Evolutionary conservation across 2,329 filamentous ascomycete genomes (phyloP), one percentile per base, ranked within the genome.

Genomic region (Venturia nashicola): DNA sequence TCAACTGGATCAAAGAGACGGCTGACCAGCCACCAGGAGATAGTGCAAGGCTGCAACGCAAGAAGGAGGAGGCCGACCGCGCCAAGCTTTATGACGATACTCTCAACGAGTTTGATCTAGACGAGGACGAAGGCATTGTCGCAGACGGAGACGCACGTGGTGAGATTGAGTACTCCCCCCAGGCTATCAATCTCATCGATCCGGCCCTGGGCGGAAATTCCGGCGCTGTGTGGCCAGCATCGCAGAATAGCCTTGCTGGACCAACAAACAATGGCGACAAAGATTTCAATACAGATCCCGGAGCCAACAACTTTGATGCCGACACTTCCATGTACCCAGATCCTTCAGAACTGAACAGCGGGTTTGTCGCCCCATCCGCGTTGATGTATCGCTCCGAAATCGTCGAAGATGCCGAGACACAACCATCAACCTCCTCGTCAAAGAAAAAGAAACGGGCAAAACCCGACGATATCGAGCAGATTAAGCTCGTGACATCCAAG

Each of bases 1-100:
- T 96, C 34, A 83, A 82, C 51, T 97, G 91, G 91, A 77, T 97
- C 59, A 82, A 83, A 62, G 85, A 85, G 39, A 74, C 79, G 20
- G 76, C 76, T 42, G 71, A 64, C 73, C 76, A 76, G 7, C 72
- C 73, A 18, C 75, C 78, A 36, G 72, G 83, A 65, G 75, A 76
- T 63, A 77, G 76, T 65, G 79, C 80, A 36, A 76, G 78, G 20
- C 8, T 60, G 36, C 20, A 60, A 16, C 36, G 42, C 7, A 60
- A 60, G 39, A 60, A 44, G 61, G 77, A 79, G 62, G 82, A 84
- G 68, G 83, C 83, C 4, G 79, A 83, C 57, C 72, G 70, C 39
- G 79, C 78, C 7, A 83, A 81, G 68, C 70, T 77, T 59, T 73
- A 73, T 51, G 77, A 81, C 66, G 75, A 77, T 6, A 71, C 76